Percentiles rank a stretch among this genome's conserved stretches.
Evolutionary conservation across 2,329 filamentous ascomycete species (phyloP).

Genomic region (Talaromyces sp.): DNA sequence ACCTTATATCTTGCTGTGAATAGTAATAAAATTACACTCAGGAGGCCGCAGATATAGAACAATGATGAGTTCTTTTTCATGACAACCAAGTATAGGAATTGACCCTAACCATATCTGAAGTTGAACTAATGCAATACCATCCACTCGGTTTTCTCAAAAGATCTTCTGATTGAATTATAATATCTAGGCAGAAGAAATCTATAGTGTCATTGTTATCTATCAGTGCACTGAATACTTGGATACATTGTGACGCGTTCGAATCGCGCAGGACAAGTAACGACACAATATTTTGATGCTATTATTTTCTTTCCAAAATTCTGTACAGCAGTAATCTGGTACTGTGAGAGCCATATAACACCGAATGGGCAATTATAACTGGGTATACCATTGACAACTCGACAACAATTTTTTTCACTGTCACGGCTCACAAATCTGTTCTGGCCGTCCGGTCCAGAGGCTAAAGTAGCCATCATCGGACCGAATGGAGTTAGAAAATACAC

Average conservation of each 20-base stretch:
- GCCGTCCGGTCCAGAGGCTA: not conserved
- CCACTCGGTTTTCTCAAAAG: not conserved
- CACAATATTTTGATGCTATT: not conserved
- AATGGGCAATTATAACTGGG: not conserved
- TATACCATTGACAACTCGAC: not conserved
- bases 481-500: slow-evolving; percentile 5
- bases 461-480: not conserved
- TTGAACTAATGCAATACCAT: not conserved
- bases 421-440: not conserved
- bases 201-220: not conserved
- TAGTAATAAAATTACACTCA: not conserved
- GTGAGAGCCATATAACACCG: not conserved
- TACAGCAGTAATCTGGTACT: not conserved
- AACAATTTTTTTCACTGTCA: not conserved
- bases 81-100: not conserved
- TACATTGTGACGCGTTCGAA: not conserved
- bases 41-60: not conserved
- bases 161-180: not conserved
- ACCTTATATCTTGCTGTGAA: not conserved
- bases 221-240: not conserved
- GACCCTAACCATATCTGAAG: not conserved
- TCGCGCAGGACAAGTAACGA: not conserved
- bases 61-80: not conserved
- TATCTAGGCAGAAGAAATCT: not conserved
- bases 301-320: not conserved